These are phyloP conservation scores for Xylaria intraflava DNA, from an alignment of 495 filamentous ascomycete genomes.

Conservation along the genomic window DNA sequence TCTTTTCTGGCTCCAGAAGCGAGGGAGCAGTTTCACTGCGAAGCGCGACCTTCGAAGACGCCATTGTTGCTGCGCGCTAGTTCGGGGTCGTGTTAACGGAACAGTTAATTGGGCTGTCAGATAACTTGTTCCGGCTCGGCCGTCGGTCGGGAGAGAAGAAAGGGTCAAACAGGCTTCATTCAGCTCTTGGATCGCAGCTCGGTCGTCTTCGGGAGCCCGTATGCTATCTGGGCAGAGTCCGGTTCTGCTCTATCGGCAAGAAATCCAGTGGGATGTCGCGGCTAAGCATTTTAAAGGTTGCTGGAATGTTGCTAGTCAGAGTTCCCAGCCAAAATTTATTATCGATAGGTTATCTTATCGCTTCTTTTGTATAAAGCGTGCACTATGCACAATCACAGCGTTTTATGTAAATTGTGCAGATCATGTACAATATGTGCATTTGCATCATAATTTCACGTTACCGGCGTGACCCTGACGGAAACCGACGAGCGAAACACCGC, in stretches of 20 bases:
- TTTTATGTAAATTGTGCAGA: no score
- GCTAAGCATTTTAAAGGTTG: not conserved
- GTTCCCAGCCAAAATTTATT: conserved; percentile 14
- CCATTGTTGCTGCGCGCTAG: conserved; percentile 12
- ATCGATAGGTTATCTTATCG: conserved; percentile 8
- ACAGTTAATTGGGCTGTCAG: not conserved
- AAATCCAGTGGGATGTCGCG: conserved; percentile 5
- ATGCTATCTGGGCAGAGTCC: not conserved
- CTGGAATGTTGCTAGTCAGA: conserved; percentile 1
- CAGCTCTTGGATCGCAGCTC: not conserved
- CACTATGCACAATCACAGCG: not conserved
- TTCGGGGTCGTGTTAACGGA: not conserved
- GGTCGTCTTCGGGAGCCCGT: not conserved
- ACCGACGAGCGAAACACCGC: no score
- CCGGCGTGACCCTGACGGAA: no score
- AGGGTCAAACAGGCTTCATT: not conserved
- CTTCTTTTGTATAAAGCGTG: not conserved
- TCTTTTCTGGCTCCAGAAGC: conserved; percentile 48
- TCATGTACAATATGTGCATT: no score
- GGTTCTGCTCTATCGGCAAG: not conserved
- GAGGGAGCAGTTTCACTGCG: conserved; percentile 30
- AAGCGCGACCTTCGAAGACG: conserved; percentile 23
- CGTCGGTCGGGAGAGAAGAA: not conserved
- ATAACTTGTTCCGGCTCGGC: not conserved
- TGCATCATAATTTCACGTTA: no score